Conservation (phyloP, 495 filamentous ascomycete genomes). For the Neurospora discreta region DNA sequence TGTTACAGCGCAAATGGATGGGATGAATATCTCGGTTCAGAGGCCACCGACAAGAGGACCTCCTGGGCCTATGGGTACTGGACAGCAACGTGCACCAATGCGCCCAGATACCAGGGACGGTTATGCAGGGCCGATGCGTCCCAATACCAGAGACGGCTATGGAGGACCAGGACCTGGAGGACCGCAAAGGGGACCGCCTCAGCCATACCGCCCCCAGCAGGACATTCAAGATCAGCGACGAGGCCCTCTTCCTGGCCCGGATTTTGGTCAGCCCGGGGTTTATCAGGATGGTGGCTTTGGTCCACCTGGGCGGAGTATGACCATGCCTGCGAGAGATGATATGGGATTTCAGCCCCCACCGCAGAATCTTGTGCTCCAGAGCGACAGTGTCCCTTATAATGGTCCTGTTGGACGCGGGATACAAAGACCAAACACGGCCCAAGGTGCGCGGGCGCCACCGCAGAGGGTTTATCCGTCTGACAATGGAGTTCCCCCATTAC, state of each 20-base stretch:
- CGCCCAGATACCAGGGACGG: slow-evolving; percentile 16
- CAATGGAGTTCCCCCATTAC: slow-evolving; percentile 24
- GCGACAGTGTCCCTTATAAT: slow-evolving; percentile 33
- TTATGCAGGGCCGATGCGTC: slow-evolving; percentile 20
- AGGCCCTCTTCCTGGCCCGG: slow-evolving; percentile 26
- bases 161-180: slow-evolving; percentile 24
- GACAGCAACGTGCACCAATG: slow-evolving; percentile 22
- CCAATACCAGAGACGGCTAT: slow-evolving; percentile 15
- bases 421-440: slow-evolving; percentile 35
- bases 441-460: slow-evolving; percentile 34
- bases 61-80: slow-evolving; percentile 13
- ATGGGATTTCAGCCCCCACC: slow-evolving; percentile 15
- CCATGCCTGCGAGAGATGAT: slow-evolving; percentile 38
- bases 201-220: slow-evolving; percentile 22
- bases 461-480: slow-evolving; percentile 33
- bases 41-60: slow-evolving; percentile 23
- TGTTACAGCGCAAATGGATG: slow-evolving; percentile 44
- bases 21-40: slow-evolving; percentile 43
- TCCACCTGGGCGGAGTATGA: slow-evolving; percentile 39
- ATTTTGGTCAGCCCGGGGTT: slow-evolving; percentile 18
- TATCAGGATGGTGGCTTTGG: slow-evolving; percentile 27
- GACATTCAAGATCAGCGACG: slow-evolving; percentile 32
- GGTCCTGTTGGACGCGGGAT: slow-evolving; percentile 32
- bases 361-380: slow-evolving; percentile 15
- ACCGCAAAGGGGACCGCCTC: slow-evolving; percentile 25